Evolutionary conservation across 2,329 filamentous ascomycete genomes (phyloP), one percentile per base, ranked within the genome.

Genomic region (Exophiala phaeomuriformis): DNA sequence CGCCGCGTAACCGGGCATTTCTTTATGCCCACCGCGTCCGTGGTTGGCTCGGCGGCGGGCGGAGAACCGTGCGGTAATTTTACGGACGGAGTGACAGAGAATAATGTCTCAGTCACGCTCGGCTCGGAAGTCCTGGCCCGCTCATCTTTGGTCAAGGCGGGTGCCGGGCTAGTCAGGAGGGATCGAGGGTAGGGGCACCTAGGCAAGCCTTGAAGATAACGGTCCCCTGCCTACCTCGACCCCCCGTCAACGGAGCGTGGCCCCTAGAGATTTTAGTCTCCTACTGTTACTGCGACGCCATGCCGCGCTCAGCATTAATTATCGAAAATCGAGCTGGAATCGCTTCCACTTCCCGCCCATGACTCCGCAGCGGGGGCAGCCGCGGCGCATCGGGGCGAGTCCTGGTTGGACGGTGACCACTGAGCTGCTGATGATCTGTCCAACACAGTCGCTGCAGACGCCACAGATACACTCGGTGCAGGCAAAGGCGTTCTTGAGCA

Each of bases 401-500:
- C 63, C 61, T 53, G 64, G 61, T 56, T 64, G 63, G 54, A 61
- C 62, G 32, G 59, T 62, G 10, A 67, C 63, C 0, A 71, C 67
- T 19, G 72, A 70, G 55, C 71, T 71, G 57, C 67, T 66, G 48
- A 73, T 69, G 61, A 74, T 72, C 66, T 71, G 67, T 50, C 66
- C 65, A 53, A 96, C 89, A 65, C 91, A 97, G 55, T 89, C 83
- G 59, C 85, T 82, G 69, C 93, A 97, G 47, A 97, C 79, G 10
- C 90, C 91, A 67, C 89, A 95, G 59, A 97, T 95, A 69, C 93
- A 97, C 69, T 96, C 90, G 1, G 90, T 95, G 69, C 91, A 97
- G 27, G 91, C 91, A 66, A 90, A 96, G 33, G 88, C 93, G 64
- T 91, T 86, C 64, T 83, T 85, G 29, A 97, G 74, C 7, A 84